Evolutionary conservation across 805 yeast genomes (phyloP), one percentile per base, ranked within the genome.

Genomic region (Monosporozyma solicola): DNA sequence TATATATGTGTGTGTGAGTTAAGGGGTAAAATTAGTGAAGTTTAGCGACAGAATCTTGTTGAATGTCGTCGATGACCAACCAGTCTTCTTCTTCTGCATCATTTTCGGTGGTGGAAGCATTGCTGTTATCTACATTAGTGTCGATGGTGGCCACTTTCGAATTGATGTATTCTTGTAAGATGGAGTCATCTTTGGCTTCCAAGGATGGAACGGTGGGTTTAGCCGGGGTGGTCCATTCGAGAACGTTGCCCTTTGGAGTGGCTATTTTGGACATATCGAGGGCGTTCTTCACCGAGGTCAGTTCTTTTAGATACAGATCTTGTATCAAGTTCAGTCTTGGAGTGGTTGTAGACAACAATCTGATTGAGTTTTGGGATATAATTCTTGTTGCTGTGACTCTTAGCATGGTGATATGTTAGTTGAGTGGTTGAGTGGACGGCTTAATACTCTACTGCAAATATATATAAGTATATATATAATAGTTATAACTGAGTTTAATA

Each of bases 231-330:
- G 77, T 72, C 94, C 96, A 94, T 63, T 86, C 81, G 74, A 85
- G 83, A 61, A 90, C 92, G 59, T 84, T 79, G 2, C 52, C 52
- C 20, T 24, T 29, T 25, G 52, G 52, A 8, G 39, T 13, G 6
- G 48, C n/a, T 1, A 47, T n/a, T 16, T 47, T 37, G n/a, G 46
- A 43, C 31, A 32, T 47, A 55, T 84, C 80, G 68, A 96, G 91
- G 78, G 45, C 24, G 5, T 46, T 27, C 10, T 90, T 89, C 83
- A 87, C 91, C 57, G 82, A 81, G 76, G 84, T 87, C 73, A 94
- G 77, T 73, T 91, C 96, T 71, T 80, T 82, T 67, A 92, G 74
- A 77, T 91, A 91, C 62, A 91, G 80, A 61, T 91, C 96, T 71
- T 87, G 80, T 67, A 91, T 72, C 68, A 86, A 76, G 79, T 91